Base-by-base conservation (phyloP, 2,329 filamentous ascomycete species). In the Colletotrichum sp. region DNA sequence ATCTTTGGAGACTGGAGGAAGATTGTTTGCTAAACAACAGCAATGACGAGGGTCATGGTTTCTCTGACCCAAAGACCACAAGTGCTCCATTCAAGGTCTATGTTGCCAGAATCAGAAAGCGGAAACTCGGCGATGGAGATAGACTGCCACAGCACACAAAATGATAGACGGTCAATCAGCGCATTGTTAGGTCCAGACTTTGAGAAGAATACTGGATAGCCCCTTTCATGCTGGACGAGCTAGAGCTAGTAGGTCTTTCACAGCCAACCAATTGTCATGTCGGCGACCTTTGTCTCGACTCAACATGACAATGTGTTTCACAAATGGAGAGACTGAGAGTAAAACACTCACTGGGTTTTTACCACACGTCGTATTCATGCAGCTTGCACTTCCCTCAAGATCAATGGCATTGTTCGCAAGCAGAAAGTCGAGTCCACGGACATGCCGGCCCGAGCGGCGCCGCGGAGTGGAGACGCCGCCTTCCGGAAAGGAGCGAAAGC, bases 361-460 rank as follows among this genome's bases (percentile, higher is more conserved):
- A n/a, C 5, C 39, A n/a, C 39, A 6, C 39, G 9, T 7, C 19
- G 39, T 19, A 19, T 44, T 19, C 36, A 19, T 44, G 36, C 39
- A 44, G 39, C 19, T 0, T 22, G 27, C 16, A 60, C 16, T 60
- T n/a, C 27, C 16, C 30, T 9, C 8, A 25, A 30, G 27, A 30
- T 59, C n/a, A 36, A 34, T 66, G 15, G 68, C 60, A 57, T 28
- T 44, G 39, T 75, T 72, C 30, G 32, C 57, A 64, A 75, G 39
- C 16, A 44, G 39, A 73, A 28, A 28, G 36, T 55, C 66, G 36
- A 63, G 25, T 16, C 39, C 30, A 68, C 69, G 52, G 55, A 64
- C 19, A 36, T 19, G 70, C 70, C 73, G 73, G 44, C n/a, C 73
- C 63, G 44, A 64, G 28, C 64, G 34, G 55, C 55, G 63, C 25